Conservation (phyloP, 2,329 filamentous ascomycete genomes). For the Sporothrix humicola region DNA sequence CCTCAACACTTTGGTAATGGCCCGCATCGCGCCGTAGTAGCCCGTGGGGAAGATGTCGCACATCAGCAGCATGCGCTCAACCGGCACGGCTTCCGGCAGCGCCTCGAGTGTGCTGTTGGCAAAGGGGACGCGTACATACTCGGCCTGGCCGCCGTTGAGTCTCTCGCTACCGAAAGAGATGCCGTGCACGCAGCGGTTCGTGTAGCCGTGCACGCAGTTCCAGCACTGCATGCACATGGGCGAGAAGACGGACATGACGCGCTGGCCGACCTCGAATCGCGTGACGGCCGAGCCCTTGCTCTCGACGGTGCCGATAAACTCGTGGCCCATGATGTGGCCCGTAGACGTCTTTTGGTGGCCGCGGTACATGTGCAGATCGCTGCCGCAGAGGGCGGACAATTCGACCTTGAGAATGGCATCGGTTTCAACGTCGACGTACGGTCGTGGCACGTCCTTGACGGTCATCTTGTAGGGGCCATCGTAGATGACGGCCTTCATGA, state of each 20-base stretch:
- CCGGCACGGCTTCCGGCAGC: conserved; percentile 13
- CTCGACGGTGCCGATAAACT: conserved; percentile 31
- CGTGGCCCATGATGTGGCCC: conserved; percentile 32
- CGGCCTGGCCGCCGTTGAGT: conserved; percentile 30
- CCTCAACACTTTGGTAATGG: conserved; percentile 29
- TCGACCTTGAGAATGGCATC: conserved; percentile 31
- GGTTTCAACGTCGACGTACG: neutral
- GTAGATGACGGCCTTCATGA: conserved; percentile 31
- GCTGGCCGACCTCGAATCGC: conserved; percentile 17
- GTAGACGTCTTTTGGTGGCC: conserved; percentile 34
- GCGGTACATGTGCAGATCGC: conserved; percentile 33
- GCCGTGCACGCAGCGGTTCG: conserved; percentile 30
- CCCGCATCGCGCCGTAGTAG: conserved; percentile 33
- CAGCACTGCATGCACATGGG: conserved; percentile 29
- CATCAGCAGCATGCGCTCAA: conserved; percentile 30
- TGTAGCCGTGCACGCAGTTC: conserved; percentile 32
- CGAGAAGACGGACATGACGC: conserved; percentile 26
- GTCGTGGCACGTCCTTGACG: conserved; percentile 28
- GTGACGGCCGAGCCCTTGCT: conserved; percentile 18
- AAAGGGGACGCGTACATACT: conserved; percentile 32
- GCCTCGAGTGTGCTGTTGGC: conserved; percentile 27
- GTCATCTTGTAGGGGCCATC: conserved; percentile 28
- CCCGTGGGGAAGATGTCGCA: conserved; percentile 35
- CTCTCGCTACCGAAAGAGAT: conserved; percentile 28
- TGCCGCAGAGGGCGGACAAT: conserved; percentile 28